phyloP scores from a whole-genome alignment of 495 filamentous ascomycete genomes.

The Aspergillus bertholletiae region DNA sequence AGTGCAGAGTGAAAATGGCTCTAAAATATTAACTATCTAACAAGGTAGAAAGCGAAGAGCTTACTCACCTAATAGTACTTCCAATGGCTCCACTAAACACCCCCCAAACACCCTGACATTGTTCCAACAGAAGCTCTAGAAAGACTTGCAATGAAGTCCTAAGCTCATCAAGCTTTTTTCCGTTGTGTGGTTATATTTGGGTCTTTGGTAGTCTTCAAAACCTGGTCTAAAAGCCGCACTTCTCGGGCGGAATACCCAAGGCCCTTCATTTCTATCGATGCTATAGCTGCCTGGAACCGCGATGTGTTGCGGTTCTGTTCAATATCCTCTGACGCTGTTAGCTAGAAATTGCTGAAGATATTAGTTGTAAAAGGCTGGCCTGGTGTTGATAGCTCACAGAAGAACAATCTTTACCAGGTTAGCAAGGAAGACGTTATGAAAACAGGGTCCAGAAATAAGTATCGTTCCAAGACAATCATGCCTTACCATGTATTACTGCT shows the following conservation, averaged over 20 bases:
- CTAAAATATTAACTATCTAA: background rate
- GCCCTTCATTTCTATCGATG: constrained; percentile 3
- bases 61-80: constrained; percentile 21
- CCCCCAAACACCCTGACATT: constrained; percentile 15
- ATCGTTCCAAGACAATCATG: constrained; percentile 26
- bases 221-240: constrained; percentile 27
- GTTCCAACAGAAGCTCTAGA: constrained; percentile 21
- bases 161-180: constrained; percentile 14
- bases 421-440: constrained; percentile 3
- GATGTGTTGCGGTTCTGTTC: background rate
- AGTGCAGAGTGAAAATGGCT: constrained; percentile 2
- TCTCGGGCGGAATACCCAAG: constrained; percentile 31
- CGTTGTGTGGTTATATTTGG: constrained; percentile 15
- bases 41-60: background rate
- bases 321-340: no score
- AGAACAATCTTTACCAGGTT: constrained; percentile 5
- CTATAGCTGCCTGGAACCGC: constrained; percentile 7
- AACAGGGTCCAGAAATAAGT: constrained; percentile 7
- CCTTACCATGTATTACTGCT: constrained; percentile 35
- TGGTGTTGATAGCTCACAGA: constrained; percentile 3
- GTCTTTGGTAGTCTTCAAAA: constrained; percentile 13
- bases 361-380: background rate
- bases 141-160: constrained; percentile 15
- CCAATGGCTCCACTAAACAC: constrained; percentile 26
- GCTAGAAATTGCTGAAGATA: background rate